These are phyloP conservation scores for Lindgomyces ingoldianus DNA, from an alignment of 495 filamentous ascomycete species.

Conservation along the genomic window DNA sequence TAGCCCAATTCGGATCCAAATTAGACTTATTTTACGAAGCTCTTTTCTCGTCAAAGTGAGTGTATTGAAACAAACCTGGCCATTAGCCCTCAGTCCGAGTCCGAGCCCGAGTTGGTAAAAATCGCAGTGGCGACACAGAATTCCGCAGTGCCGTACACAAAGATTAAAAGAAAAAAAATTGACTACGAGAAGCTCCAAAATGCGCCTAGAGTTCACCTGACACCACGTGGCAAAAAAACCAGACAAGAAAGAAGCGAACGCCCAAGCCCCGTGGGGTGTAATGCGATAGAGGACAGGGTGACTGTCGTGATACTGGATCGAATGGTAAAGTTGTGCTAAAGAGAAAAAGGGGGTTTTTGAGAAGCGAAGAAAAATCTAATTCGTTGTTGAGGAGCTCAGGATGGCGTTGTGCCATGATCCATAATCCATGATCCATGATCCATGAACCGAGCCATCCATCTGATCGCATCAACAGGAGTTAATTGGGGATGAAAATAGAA, in stretches of 20 bases:
- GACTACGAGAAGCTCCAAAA: neutral
- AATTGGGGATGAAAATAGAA: neutral
- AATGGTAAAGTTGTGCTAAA: conserved; percentile 3
- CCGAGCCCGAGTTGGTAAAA: neutral
- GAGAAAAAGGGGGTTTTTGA: neutral
- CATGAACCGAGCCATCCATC: neutral
- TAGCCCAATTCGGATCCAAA: no score
- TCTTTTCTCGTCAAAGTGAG: conserved; percentile 6
- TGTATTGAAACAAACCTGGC: neutral
- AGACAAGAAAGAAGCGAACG: neutral
- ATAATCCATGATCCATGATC: no score
- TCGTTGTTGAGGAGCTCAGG: neutral
- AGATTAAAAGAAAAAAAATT: no score
- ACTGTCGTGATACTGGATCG: neutral
- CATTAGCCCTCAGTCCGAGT: neutral
- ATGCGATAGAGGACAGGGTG: neutral
- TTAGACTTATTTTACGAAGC: no score
- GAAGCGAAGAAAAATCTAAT: neutral
- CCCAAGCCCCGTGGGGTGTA: neutral
- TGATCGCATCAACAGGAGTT: neutral
- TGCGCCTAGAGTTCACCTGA: neutral
- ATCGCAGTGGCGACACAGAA: no score
- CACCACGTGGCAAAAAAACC: neutral
- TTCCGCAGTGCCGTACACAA: no score
- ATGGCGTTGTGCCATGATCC: neutral